A percentile compares a stretch with the other conserved stretches of the same genome.
Conservation (phyloP, 768 basidiomycete genomes). For the Cystofilobasidium bisporidii region DNA sequence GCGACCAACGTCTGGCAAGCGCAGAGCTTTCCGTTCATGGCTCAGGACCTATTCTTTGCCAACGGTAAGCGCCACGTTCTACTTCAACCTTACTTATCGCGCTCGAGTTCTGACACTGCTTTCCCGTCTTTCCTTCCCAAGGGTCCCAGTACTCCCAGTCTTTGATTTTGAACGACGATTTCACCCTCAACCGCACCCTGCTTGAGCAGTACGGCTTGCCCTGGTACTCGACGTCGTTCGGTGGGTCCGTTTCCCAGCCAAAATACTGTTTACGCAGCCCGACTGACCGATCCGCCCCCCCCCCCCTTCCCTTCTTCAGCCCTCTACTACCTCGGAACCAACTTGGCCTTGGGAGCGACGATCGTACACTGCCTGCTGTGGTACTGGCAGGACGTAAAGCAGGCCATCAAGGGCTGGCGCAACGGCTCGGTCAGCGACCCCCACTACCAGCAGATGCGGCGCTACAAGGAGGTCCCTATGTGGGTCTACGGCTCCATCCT, state of each 20-base stretch:
- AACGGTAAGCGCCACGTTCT: conserved; percentile 19
- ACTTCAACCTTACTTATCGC: background rate
- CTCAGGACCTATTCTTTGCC: conserved; percentile 33
- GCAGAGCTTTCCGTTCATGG: conserved; percentile 38
- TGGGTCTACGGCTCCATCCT: conserved; percentile 33
- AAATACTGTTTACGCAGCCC: too few species aligned
- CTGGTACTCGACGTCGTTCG: conserved; percentile 22
- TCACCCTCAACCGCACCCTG: conserved; percentile 32
- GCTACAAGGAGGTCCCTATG: conserved; percentile 31
- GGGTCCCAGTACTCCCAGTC: conserved; percentile 34
- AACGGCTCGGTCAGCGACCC: conserved; percentile 23
- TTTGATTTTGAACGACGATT: conserved; percentile 33
- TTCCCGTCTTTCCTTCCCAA: background rate
- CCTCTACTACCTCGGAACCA: conserved; percentile 29
- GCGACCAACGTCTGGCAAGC: conserved; percentile 34
- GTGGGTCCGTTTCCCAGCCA: too few species aligned
- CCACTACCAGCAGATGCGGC: conserved; percentile 21
- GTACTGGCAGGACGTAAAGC: conserved; percentile 24
- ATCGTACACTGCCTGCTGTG: conserved; percentile 32
- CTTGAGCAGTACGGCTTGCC: conserved; percentile 25
- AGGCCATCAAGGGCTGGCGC: conserved; percentile 28
- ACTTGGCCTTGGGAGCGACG: conserved; percentile 35
- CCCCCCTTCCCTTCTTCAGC: too few species aligned
- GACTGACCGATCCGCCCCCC: too few species aligned
- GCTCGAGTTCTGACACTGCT: background rate